Conservation (phyloP, 371 early-diverging fungal genomes). For the Actinomortierella ambigua region DNA sequence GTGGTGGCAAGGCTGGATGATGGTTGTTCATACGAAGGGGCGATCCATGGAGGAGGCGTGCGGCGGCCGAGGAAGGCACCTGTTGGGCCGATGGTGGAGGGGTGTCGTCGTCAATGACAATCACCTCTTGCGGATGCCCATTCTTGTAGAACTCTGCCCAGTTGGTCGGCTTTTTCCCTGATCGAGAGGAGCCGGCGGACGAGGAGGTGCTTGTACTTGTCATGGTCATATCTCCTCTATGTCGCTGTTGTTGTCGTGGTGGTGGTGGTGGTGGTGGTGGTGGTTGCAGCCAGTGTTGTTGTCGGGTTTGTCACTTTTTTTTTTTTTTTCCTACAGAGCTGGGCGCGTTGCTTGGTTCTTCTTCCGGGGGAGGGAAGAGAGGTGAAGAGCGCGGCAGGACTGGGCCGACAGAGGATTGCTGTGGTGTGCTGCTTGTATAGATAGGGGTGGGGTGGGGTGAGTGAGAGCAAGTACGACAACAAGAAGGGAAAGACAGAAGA, state of each 20-base stretch:
- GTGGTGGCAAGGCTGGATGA: not conserved
- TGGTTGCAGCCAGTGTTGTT: not conserved
- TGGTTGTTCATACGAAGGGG: not conserved
- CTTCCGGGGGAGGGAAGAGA: too few species aligned
- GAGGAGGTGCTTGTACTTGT: slow-evolving; percentile 12
- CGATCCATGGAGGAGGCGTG: slow-evolving; percentile 7
- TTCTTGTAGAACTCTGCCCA: slow-evolving; percentile 63
- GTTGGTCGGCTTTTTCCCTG: slow-evolving; percentile 43
- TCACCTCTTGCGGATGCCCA: slow-evolving; percentile 61
- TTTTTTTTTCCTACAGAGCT: too few species aligned
- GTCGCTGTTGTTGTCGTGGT: not conserved
- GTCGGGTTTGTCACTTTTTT: too few species aligned
- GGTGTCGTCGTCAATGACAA: slow-evolving; percentile 66
- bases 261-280: not conserved
- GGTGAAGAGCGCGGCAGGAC: not conserved
- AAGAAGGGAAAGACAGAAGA: not conserved
- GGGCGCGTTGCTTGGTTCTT: too few species aligned
- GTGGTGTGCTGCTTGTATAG: not conserved
- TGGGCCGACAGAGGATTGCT: not conserved
- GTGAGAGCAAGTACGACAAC: not conserved
- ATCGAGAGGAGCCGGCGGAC: not conserved
- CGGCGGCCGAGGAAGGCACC: slow-evolving; percentile 32
- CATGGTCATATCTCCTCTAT: slow-evolving; percentile 19
- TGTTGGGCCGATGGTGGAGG: slow-evolving; percentile 42
- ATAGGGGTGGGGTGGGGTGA: not conserved